Percentiles rank a stretch among this genome's conserved stretches.
These are phyloP conservation scores for Fusarium duplospermum DNA, from an alignment of 2,329 filamentous ascomycete genomes.

Conservation along the genomic window DNA sequence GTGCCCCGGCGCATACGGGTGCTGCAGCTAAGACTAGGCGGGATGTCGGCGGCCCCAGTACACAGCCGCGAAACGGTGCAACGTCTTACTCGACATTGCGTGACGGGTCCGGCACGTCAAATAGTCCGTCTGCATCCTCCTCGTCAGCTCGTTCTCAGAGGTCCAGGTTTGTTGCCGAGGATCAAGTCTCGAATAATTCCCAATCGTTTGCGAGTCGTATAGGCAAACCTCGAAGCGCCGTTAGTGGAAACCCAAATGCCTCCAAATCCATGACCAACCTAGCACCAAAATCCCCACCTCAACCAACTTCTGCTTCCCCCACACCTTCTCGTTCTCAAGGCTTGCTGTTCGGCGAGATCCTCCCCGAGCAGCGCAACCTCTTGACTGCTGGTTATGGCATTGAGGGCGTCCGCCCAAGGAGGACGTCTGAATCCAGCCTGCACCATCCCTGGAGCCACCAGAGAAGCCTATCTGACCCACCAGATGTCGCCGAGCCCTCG, in stretches of 20 bases:
- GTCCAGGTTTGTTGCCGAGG: conserved; percentile 60
- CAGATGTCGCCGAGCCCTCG: conserved; percentile 65
- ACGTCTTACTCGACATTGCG: conserved; percentile 57
- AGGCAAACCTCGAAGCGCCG: conserved; percentile 59
- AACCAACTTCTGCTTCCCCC: conserved; percentile 50
- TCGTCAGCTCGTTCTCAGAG: conserved; percentile 55
- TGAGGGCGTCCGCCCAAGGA: conserved; percentile 61
- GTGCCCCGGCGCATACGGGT: conserved; percentile 50
- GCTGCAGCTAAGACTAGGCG: conserved; percentile 48
- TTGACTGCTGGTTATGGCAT: conserved; percentile 71
- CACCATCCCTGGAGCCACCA: conserved; percentile 63
- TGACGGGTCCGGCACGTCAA: conserved; percentile 43
- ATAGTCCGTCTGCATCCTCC: conserved; percentile 29
- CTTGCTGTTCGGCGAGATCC: conserved; percentile 81
- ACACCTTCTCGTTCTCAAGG: conserved; percentile 55
- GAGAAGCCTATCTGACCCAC: conserved; percentile 66
- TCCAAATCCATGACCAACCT: conserved; percentile 51
- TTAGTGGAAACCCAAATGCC: conserved; percentile 49
- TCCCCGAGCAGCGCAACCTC: conserved; percentile 67
- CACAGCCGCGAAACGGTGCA: conserved; percentile 50
- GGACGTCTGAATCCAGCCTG: conserved; percentile 79
- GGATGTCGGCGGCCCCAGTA: conserved; percentile 48
- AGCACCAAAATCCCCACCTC: conserved; percentile 47
- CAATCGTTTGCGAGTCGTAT: conserved; percentile 72
- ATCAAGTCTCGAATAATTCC: conserved; percentile 64